Percentiles rank a stretch among this genome's conserved stretches.
These are phyloP conservation scores for Graphiopsis chlorocephala DNA, from an alignment of 2,329 filamentous ascomycete genomes.

Conservation along the genomic window DNA sequence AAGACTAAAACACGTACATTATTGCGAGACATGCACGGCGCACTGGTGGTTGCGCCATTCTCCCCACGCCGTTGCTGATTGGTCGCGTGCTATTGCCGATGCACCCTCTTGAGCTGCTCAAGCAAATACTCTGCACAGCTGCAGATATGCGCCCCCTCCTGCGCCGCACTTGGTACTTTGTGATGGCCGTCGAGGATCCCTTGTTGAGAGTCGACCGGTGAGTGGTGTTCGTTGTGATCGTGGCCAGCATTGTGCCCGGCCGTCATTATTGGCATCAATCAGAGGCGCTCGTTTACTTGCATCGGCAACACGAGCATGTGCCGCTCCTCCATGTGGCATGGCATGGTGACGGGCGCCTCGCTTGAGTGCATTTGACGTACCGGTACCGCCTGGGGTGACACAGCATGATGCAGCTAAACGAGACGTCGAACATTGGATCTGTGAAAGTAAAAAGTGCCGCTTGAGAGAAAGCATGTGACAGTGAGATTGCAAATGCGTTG, in stretches of 20 bases:
- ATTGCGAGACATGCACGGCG: conserved; percentile 6
- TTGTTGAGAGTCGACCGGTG: not conserved
- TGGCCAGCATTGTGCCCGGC: not conserved
- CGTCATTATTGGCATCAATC: not conserved
- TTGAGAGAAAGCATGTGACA: not conserved
- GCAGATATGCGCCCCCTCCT: conserved; percentile 1
- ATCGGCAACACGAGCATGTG: conserved; percentile 16
- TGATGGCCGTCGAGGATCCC: conserved; percentile 3
- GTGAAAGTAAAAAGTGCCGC: not conserved
- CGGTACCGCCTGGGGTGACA: conserved; percentile 15
- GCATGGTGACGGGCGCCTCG: conserved; percentile 16
- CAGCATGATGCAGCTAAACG: conserved; percentile 13
- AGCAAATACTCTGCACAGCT: conserved; percentile 13
- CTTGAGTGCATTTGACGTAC: conserved; percentile 11
- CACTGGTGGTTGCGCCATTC: conserved; percentile 12
- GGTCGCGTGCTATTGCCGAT: not conserved
- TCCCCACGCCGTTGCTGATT: not conserved
- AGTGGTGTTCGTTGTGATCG: not conserved
- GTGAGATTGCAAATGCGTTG: not conserved
- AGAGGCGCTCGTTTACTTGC: conserved; percentile 16
- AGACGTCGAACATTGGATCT: conserved; percentile 5
- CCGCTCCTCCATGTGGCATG: conserved; percentile 14
- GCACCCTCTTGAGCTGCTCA: conserved; percentile 1
- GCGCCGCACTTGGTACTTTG: not conserved
- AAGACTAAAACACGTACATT: not conserved